A percentile compares a stretch with the other conserved stretches of the same genome.
Conservation (phyloP, 495 filamentous ascomycete species). For the Platismatia glauca region DNA sequence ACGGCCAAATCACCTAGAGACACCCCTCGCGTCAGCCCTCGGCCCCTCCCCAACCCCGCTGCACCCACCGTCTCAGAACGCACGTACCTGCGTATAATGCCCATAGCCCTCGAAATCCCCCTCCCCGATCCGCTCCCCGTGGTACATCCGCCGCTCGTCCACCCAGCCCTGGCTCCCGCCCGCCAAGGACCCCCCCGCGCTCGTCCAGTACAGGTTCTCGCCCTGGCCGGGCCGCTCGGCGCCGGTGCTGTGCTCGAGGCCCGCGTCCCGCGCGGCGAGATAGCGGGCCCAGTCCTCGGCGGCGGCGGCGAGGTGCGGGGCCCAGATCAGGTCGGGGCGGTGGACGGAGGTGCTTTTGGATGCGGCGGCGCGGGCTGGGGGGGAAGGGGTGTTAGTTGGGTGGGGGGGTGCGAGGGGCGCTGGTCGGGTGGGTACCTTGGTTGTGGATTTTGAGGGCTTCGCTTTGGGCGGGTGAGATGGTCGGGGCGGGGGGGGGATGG, state of each 20-base stretch:
- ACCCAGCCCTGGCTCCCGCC: slow-evolving; percentile 25
- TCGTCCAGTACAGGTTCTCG: slow-evolving; percentile 34
- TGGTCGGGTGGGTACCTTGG: slow-evolving; percentile 1
- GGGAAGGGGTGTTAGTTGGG: neutral
- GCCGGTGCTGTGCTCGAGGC: slow-evolving; percentile 29
- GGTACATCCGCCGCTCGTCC: slow-evolving; percentile 31
- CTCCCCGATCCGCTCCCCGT: slow-evolving; percentile 33
- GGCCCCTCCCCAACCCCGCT: neutral
- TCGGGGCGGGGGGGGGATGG: neutral
- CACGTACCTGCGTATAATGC: slow-evolving; percentile 35
- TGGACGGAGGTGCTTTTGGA: slow-evolving; percentile 3
- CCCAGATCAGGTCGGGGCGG: slow-evolving; percentile 28
- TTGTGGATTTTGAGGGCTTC: slow-evolving; percentile 13
- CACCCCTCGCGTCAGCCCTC: neutral
- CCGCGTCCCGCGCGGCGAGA: slow-evolving; percentile 25
- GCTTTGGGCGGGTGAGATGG: neutral
- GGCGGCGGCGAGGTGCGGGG: slow-evolving; percentile 28
- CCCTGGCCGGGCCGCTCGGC: slow-evolving; percentile 29
- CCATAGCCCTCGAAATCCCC: slow-evolving; percentile 30
- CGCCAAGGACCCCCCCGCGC: slow-evolving; percentile 12
- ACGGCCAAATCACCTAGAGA: slow-evolving; percentile 28
- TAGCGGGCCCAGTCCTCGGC: slow-evolving; percentile 30
- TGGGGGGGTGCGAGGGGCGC: neutral
- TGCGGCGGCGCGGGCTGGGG: slow-evolving; percentile 8
- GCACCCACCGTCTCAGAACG: neutral